These are phyloP conservation scores for Dipodascus albidus DNA, from an alignment of 805 yeast species.

Conservation along the genomic window DNA sequence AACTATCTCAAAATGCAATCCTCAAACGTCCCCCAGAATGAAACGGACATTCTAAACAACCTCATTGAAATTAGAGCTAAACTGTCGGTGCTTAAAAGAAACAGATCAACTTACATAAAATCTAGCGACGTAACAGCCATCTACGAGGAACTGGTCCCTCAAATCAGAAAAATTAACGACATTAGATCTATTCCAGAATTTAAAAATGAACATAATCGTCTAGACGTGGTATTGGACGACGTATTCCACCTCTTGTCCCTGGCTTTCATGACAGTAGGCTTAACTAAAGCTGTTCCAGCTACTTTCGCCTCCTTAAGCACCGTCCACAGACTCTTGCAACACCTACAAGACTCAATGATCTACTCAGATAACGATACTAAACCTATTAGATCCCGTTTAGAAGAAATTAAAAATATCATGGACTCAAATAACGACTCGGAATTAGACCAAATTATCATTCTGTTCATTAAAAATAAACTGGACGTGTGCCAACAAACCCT, in stretches of 20 bases:
- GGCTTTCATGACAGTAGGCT: constrained; percentile 85
- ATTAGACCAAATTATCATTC: constrained; percentile 45
- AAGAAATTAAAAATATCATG: constrained; percentile 58
- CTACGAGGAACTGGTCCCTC: constrained; percentile 21
- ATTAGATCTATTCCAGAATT: constrained; percentile 22
- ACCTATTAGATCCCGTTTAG: constrained; percentile 64
- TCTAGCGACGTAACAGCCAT: constrained; percentile 22
- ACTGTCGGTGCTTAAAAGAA: constrained; percentile 23
- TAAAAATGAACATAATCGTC: constrained; percentile 27
- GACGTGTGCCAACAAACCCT: constrained; percentile 50
- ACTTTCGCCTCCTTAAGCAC: constrained; percentile 84
- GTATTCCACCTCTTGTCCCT: constrained; percentile 79
- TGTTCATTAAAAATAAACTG: constrained; percentile 51
- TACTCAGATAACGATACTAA: constrained; percentile 74
- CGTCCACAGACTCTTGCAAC: constrained; percentile 73
- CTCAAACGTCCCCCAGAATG: constrained; percentile 23
- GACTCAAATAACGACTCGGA: constrained; percentile 28
- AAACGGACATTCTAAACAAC: constrained; percentile 20
- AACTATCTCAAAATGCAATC: background rate
- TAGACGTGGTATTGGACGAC: constrained; percentile 74
- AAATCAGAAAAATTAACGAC: constrained; percentile 21
- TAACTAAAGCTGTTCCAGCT: constrained; percentile 84
- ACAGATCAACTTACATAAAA: constrained; percentile 24
- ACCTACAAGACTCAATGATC: constrained; percentile 67
- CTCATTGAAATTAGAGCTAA: constrained; percentile 19